phyloP scores from a whole-genome alignment of 495 filamentous ascomycete genomes.

The Aspergillus carlsbadensis region DNA sequence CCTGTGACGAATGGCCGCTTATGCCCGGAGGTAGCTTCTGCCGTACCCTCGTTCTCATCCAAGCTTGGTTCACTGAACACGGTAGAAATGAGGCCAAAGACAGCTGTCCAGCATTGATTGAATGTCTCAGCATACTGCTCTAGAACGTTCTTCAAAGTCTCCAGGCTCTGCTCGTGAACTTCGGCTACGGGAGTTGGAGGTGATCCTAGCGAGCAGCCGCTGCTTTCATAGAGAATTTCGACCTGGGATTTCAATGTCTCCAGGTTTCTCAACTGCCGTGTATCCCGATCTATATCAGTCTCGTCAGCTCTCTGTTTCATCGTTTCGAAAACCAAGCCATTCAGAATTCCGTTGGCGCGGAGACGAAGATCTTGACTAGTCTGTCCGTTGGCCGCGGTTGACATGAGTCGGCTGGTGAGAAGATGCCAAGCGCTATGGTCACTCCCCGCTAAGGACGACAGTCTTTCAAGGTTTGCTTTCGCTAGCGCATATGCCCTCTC shows the following conservation, averaged over 20 bases:
- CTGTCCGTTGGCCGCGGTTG: constrained; percentile 53
- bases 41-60: constrained; percentile 19
- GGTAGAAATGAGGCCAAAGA: constrained; percentile 81
- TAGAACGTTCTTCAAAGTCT: constrained; percentile 75
- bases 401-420: constrained; percentile 68
- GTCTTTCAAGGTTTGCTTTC: constrained; percentile 72
- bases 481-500: constrained; percentile 78
- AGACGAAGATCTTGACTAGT: constrained; percentile 63
- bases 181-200: constrained; percentile 61
- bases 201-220: constrained; percentile 27
- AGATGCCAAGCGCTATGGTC: constrained; percentile 71
- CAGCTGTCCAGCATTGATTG: constrained; percentile 75
- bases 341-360: constrained; percentile 70
- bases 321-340: constrained; percentile 62
- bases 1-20: constrained; percentile 43
- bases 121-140: constrained; percentile 88
- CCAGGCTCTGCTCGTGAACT: constrained; percentile 78
- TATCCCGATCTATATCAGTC: constrained; percentile 34
- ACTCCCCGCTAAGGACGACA: constrained; percentile 60
- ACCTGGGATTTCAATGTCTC: constrained; percentile 61
- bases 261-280: constrained; percentile 69
- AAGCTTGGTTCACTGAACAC: constrained; percentile 61
- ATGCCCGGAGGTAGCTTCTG: constrained; percentile 17
- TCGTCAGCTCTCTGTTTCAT: constrained; percentile 35
- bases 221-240: constrained; percentile 46